Evolutionary conservation across 1,284 basidiomycete species (phyloP).

Genomic region (Ustilago trichophora): DNA sequence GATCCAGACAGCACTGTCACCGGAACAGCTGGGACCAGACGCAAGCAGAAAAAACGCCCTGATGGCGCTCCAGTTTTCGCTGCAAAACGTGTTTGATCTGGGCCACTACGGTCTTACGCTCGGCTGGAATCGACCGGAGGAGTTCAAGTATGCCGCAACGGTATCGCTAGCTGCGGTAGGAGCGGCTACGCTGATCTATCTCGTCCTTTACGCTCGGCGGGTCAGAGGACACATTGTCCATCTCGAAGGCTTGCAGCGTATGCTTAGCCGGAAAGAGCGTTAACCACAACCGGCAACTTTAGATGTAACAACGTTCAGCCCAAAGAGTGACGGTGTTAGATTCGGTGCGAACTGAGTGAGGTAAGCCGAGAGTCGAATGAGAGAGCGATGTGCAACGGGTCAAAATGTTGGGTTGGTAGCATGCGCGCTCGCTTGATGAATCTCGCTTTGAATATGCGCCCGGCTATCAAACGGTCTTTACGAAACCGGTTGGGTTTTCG

Average conservation of each 20-base stretch:
- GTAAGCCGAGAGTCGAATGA: neutral
- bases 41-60: conserved; percentile 44
- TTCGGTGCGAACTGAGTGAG: neutral
- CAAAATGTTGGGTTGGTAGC: conserved; percentile 10
- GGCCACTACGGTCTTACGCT: conserved; percentile 57
- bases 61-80: conserved; percentile 51
- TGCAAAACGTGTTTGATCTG: conserved; percentile 52
- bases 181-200: conserved; percentile 49
- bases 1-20: conserved; percentile 44
- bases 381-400: conserved; percentile 10
- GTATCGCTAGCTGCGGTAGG: conserved; percentile 46
- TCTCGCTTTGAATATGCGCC: conserved; percentile 7
- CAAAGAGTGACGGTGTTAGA: neutral
- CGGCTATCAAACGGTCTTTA: conserved; percentile 12
- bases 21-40: conserved; percentile 30
- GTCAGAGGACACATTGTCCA: conserved; percentile 58
- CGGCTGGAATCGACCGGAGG: conserved; percentile 39
- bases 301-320: no score
- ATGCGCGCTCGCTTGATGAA: conserved; percentile 11
- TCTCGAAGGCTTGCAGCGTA: conserved; percentile 39
- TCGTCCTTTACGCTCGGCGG: conserved; percentile 47
- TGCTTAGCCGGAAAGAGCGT: conserved; percentile 37
- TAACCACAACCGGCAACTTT: no score
- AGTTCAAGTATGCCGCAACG: conserved; percentile 56
- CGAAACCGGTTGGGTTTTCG: neutral